Conservation (phyloP, 148 eudicot genomes). For the Polygonum aviculare region DNA sequence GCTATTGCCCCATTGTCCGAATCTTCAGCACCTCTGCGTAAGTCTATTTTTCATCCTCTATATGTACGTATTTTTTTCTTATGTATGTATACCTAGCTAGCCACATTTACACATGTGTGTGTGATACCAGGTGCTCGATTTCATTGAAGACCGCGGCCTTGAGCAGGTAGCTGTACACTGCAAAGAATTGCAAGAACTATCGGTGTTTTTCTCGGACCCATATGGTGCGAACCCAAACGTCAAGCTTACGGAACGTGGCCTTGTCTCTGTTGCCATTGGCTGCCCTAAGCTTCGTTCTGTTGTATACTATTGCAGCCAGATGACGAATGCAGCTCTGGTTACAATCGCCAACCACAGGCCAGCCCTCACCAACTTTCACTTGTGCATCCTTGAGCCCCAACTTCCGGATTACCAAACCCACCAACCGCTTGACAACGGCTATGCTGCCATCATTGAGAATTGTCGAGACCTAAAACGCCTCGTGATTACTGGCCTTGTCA, state of each 20-base stretch:
- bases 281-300: constrained; percentile 86
- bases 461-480: constrained; percentile 70
- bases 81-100: too few relatives aligned
- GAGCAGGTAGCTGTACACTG: constrained; percentile 60
- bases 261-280: constrained; percentile 67
- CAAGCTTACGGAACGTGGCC: constrained; percentile 69
- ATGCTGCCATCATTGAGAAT: constrained; percentile 79
- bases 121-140: constrained; percentile 56
- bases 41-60: not conserved
- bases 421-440: constrained; percentile 71
- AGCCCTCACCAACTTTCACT: constrained; percentile 58
- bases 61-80: too few relatives aligned
- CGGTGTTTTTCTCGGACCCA: constrained; percentile 88
- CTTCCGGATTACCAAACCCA: constrained; percentile 66
- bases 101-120: too few relatives aligned
- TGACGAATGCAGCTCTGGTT: constrained; percentile 68
- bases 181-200: constrained; percentile 74
- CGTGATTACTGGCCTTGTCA: constrained; percentile 73
- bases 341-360: constrained; percentile 67
- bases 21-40: constrained; percentile 50
- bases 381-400: constrained; percentile 77
- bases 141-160: constrained; percentile 83
- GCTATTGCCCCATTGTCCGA: constrained; percentile 35
- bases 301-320: constrained; percentile 78
- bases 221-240: constrained; percentile 50